Evolutionary conservation across 2,329 filamentous ascomycete species (phyloP).

Genomic region (Penicillium sp.): DNA sequence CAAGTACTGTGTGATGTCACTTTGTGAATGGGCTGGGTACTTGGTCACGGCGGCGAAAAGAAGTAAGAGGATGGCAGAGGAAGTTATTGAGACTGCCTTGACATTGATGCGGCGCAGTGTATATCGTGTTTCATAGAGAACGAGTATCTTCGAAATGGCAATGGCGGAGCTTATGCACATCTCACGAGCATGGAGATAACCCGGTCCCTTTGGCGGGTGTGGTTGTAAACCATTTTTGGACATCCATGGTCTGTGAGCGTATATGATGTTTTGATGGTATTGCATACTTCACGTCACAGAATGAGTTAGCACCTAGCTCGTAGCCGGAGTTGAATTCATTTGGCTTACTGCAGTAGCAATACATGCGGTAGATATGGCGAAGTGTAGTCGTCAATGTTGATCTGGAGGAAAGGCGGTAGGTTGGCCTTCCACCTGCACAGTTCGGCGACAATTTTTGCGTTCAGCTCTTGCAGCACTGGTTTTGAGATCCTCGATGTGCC

Average conservation of each 20-base stretch:
- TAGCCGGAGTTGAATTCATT: too few species aligned
- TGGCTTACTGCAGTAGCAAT: slow-evolving; percentile 30
- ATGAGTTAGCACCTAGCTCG: too few species aligned
- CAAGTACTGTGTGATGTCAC: slow-evolving; percentile 8
- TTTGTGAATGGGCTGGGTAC: not conserved
- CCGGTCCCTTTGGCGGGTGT: slow-evolving; percentile 22
- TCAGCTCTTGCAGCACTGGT: slow-evolving; percentile 24
- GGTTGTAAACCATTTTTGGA: slow-evolving; percentile 33
- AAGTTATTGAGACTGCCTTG: slow-evolving; percentile 19
- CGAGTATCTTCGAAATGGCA: slow-evolving; percentile 15
- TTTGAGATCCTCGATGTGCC: slow-evolving; percentile 20
- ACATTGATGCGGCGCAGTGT: slow-evolving; percentile 16
- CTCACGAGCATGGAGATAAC: slow-evolving; percentile 11
- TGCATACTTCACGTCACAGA: too few species aligned
- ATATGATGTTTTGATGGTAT: slow-evolving; percentile 37
- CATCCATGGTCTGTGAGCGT: slow-evolving; percentile 38
- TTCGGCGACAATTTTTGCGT: slow-evolving; percentile 14
- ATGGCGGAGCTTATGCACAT: slow-evolving; percentile 21
- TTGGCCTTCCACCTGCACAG: slow-evolving; percentile 29
- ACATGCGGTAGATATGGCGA: slow-evolving; percentile 29
- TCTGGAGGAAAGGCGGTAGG: slow-evolving; percentile 23
- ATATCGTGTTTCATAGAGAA: slow-evolving; percentile 13
- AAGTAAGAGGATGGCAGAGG: slow-evolving; percentile 15
- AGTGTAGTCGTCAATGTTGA: slow-evolving; percentile 21
- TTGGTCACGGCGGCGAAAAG: slow-evolving; percentile 15